Base-by-base conservation (phyloP, 257 asterid species). In the Plantago major region DNA sequence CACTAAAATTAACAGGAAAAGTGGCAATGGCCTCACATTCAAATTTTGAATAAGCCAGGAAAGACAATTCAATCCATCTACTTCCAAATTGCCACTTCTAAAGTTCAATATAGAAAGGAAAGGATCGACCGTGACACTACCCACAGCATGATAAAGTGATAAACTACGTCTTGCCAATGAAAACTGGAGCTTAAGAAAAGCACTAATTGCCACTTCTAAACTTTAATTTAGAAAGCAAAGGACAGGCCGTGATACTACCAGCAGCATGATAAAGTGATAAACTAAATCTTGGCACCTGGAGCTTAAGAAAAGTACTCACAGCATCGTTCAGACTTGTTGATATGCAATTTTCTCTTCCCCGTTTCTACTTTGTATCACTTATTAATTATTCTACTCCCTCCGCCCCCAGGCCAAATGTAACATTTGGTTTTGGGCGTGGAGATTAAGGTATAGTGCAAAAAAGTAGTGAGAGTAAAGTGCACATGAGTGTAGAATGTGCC, bases 151-250 rank as follows among this genome's bases (percentile, higher is more conserved):
- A 33, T 4, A 33, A 22, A 22, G 26, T 22, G 26, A 66, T 40
- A 5, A 38, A 66, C 26, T 42, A 28, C 60, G 42, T 42, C 43
- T 28, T 46, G 42, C 9, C 16, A 38, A 48, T 62, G 60, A 57
- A 65, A 50, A 30, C 16, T 30, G 40, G 19, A n/a, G 5, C 18
- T 3, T 53, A 15, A 28, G 55, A 50, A 45, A 54, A 56, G 60
- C 48, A 56, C 18, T 48, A 1, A 22, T 22, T 22, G 26, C 26
- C 26, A 22, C 26, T 22, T 22, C 26, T 22, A 22, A 22, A 22
- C 26, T 18, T n/a, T 40, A 30, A 37, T 55, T 33, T 42, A 33
- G 47, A 40, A 46, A 62, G 71, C 56, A 42, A n/a, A 67, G 40
- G 13, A 26, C 47, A 15, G 30, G 57, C 37, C 30, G 57, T 43